Percentiles rank a stretch among this genome's conserved stretches.
Conservation (phyloP, 768 basidiomycete genomes). For the Russula brevipes region DNA sequence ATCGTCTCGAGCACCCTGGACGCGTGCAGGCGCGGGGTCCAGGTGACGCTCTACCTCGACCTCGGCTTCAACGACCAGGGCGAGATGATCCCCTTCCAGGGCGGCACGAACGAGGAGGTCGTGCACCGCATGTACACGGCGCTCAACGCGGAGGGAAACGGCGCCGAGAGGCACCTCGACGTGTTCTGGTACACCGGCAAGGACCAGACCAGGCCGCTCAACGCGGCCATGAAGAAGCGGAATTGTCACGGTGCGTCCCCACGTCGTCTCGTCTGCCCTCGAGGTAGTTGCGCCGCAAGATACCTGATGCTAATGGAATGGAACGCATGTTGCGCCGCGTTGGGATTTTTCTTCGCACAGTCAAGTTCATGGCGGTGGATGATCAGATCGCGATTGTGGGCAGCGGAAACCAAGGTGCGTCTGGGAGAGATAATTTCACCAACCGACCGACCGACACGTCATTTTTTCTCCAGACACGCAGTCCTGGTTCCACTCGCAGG, state of each 20-base stretch:
- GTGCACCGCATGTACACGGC: slow-evolving; percentile 51
- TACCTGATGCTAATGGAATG: neutral
- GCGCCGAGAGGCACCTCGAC: slow-evolving; percentile 42
- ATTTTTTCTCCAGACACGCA: slow-evolving; percentile 44
- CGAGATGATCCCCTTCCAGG: slow-evolving; percentile 53
- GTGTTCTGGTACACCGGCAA: slow-evolving; percentile 61
- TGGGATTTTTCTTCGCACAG: slow-evolving; percentile 26
- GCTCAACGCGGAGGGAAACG: slow-evolving; percentile 40
- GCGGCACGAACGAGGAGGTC: slow-evolving; percentile 70
- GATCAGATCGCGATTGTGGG: slow-evolving; percentile 60
- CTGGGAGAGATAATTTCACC: no score
- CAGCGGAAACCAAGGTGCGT: slow-evolving; percentile 60
- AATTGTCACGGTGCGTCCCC: slow-evolving; percentile 54
- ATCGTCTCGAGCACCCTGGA: slow-evolving; percentile 54
- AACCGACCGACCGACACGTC: no score
- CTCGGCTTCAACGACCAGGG: slow-evolving; percentile 53
- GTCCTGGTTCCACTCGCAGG: slow-evolving; percentile 68
- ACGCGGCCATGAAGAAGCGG: slow-evolving; percentile 59
- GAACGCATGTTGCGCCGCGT: neutral
- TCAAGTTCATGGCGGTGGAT: slow-evolving; percentile 66
- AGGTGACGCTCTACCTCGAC: slow-evolving; percentile 56
- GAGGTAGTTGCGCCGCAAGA: neutral
- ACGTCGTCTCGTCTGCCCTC: no score
- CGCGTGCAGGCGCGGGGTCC: slow-evolving; percentile 56
- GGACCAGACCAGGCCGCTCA: slow-evolving; percentile 59